Percentiles rank a stretch among this genome's conserved stretches.
Evolutionary conservation across 176 grass and related monocot genomes (phyloP).

Genomic region (Oryza glaberrima): DNA sequence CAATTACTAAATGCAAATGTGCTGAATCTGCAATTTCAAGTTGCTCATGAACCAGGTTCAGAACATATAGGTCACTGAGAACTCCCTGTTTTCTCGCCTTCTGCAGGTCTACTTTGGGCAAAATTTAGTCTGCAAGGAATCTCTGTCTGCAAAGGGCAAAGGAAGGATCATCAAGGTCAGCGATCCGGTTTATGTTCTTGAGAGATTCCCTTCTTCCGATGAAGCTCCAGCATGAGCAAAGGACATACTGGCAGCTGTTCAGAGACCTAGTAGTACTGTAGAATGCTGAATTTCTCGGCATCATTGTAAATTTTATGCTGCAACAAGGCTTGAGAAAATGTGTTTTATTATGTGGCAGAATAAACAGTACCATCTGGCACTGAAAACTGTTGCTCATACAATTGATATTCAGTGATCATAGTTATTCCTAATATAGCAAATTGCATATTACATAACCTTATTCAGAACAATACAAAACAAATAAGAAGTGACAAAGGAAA

Average conservation of each 20-base stretch:
- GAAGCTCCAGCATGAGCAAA: slow-evolving; percentile 56
- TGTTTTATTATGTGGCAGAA: neutral
- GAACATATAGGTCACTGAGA: no score
- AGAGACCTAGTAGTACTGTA: neutral
- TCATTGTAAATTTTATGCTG: neutral
- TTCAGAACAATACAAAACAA: slow-evolving; percentile 48
- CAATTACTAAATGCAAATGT: no score
- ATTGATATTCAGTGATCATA: neutral
- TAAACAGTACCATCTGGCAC: neutral
- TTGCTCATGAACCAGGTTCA: no score
- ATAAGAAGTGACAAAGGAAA: slow-evolving; percentile 19
- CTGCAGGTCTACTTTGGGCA: slow-evolving; percentile 81
- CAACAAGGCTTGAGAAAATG: neutral
- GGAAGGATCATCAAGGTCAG: slow-evolving; percentile 61
- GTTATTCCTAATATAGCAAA: neutral
- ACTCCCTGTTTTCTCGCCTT: neutral
- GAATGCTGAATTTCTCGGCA: neutral
- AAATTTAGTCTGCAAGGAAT: slow-evolving; percentile 83
- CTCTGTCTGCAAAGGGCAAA: slow-evolving; percentile 34
- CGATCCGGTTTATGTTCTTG: slow-evolving; percentile 62
- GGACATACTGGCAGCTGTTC: neutral
- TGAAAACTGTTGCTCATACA: neutral
- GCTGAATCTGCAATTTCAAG: no score
- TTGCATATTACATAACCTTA: slow-evolving; percentile 27
- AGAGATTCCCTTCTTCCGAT: slow-evolving; percentile 50